Percentiles rank a stretch among this genome's conserved stretches.
These are phyloP conservation scores for Dactylorhiza incarnata DNA, from an alignment of 106 monocot genomes.

Conservation along the genomic window DNA sequence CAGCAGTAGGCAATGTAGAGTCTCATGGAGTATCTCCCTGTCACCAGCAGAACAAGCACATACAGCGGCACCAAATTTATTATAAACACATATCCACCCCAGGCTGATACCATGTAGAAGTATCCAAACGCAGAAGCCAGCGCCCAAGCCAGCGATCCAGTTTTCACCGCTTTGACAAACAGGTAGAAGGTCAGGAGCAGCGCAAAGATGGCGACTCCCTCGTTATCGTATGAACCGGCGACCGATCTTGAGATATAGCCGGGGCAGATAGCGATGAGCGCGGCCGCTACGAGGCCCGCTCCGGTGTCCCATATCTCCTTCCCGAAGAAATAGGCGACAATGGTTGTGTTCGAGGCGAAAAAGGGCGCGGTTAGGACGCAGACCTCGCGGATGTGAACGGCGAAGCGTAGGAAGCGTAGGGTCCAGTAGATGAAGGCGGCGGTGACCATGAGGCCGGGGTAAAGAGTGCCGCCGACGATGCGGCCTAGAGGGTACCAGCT, in stretches of 20 bases:
- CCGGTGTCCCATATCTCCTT: slow-evolving; percentile 70
- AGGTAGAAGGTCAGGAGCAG: slow-evolving; percentile 64
- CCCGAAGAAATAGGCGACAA: slow-evolving; percentile 69
- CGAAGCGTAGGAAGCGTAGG: slow-evolving; percentile 43
- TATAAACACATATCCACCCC: slow-evolving; percentile 81
- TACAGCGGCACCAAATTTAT: slow-evolving; percentile 66
- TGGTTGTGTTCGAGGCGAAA: slow-evolving; percentile 68
- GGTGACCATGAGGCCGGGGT: slow-evolving; percentile 76
- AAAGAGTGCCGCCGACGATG: slow-evolving; percentile 70
- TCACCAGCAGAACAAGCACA: slow-evolving; percentile 64
- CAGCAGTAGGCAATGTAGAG: slow-evolving; percentile 66
- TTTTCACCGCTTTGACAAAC: slow-evolving; percentile 69
- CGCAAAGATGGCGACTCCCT: slow-evolving; percentile 74
- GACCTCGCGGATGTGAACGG: slow-evolving; percentile 75
- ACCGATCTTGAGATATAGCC: slow-evolving; percentile 78
- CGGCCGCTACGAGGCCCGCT: slow-evolving; percentile 62
- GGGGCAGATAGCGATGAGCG: slow-evolving; percentile 63
- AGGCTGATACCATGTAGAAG: slow-evolving; percentile 84
- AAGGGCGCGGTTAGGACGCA: slow-evolving; percentile 80
- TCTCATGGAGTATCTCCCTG: slow-evolving; percentile 75
- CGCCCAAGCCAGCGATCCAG: slow-evolving; percentile 56
- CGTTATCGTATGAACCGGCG: slow-evolving; percentile 71
- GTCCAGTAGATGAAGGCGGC: slow-evolving; percentile 44
- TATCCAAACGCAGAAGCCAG: slow-evolving; percentile 66
- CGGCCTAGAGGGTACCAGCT: slow-evolving; percentile 80